Percentiles rank a stretch among this genome's conserved stretches.
Conservation (phyloP, 192 early-diverging fungal species). For the Chytriomyces sp. region DNA sequence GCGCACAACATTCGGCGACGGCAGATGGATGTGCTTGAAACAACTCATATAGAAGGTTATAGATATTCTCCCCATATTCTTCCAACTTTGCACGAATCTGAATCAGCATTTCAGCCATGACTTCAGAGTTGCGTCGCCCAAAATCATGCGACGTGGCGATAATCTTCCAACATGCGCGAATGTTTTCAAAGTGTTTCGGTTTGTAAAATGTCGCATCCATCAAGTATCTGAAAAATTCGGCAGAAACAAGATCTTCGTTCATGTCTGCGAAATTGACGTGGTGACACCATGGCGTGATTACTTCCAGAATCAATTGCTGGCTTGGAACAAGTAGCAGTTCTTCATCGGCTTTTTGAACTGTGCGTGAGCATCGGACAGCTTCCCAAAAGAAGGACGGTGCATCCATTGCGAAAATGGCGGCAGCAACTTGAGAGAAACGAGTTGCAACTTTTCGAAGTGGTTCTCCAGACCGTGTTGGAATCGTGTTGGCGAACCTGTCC, state of each 20-base stretch:
- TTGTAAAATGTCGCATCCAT: conserved; percentile 54
- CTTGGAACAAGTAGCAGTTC: conserved; percentile 37
- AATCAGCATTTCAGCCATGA: conserved; percentile 47
- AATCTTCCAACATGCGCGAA: conserved; percentile 43
- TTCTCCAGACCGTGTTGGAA: conserved; percentile 10
- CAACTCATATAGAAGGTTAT: conserved; percentile 32
- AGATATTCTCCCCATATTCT: conserved; percentile 20
- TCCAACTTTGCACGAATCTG: conserved; percentile 47
- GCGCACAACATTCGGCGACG: conserved; percentile 34
- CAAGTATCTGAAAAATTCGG: conserved; percentile 56
- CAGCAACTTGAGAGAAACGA: conserved; percentile 39
- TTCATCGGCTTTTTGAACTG: conserved; percentile 34
- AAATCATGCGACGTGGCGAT: conserved; percentile 38
- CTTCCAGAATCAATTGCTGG: conserved; percentile 49
- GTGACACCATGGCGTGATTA: conserved; percentile 54
- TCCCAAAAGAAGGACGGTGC: conserved; percentile 56
- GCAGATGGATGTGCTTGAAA: conserved; percentile 38
- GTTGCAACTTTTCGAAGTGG: conserved; percentile 25
- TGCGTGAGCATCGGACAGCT: conserved; percentile 54
- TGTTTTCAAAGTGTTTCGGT: conserved; percentile 43
- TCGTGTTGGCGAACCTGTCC: conserved; percentile 13
- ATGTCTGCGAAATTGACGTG: conserved; percentile 43
- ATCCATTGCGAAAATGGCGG: conserved; percentile 48
- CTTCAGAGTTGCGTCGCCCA: conserved; percentile 43
- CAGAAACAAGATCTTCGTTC: conserved; percentile 44